Conservation (phyloP, 345 rosid genomes). For the Cardamine resedifolia region DNA sequence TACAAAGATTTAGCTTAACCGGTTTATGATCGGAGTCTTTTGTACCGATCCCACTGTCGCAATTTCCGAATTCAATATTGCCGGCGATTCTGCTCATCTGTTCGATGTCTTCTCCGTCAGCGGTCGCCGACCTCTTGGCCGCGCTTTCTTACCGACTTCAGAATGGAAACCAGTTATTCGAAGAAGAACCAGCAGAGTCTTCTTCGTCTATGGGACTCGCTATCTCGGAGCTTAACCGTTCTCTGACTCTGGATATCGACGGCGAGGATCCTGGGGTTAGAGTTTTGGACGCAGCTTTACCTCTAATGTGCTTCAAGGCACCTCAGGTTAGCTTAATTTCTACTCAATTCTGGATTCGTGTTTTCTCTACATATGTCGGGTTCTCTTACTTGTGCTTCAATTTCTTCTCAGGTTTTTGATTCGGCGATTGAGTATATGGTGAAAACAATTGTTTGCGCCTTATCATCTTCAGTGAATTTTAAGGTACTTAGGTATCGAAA, state of each 20-base stretch:
- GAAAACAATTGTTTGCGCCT: slow-evolving; percentile 52
- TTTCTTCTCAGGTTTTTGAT: slow-evolving; percentile 57
- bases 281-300: slow-evolving; percentile 63
- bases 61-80: neutral
- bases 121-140: slow-evolving; percentile 29
- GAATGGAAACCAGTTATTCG: neutral
- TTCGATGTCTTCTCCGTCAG: slow-evolving; percentile 29
- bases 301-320: slow-evolving; percentile 70
- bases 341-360: neutral
- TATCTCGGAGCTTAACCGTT: slow-evolving; percentile 52
- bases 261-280: slow-evolving; percentile 43
- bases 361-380: neutral
- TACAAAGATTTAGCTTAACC: neutral
- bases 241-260: slow-evolving; percentile 47
- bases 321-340: slow-evolving; percentile 48
- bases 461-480: slow-evolving; percentile 56
- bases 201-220: slow-evolving; percentile 43
- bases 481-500: slow-evolving; percentile 40
- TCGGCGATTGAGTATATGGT: slow-evolving; percentile 50
- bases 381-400: neutral
- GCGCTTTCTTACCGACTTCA: slow-evolving; percentile 10
- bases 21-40: neutral
- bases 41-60: neutral
- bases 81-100: slow-evolving; percentile 16
- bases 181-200: slow-evolving; percentile 27